These are phyloP conservation scores for Boechera stricta DNA, from an alignment of 345 rosid genomes.

Conservation along the genomic window DNA sequence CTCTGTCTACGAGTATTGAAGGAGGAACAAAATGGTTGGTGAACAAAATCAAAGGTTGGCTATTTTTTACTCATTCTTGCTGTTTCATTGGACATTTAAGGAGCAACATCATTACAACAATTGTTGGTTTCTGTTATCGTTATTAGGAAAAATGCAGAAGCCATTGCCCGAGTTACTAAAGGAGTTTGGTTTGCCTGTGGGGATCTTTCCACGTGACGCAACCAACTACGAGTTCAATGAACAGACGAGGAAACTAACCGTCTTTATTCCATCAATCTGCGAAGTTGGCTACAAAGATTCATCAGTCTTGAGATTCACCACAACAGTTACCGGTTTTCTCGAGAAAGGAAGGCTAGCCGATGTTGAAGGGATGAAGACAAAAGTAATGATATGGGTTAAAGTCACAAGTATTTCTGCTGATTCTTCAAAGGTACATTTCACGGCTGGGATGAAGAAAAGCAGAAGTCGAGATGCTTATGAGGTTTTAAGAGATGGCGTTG, in stretches of 20 bases:
- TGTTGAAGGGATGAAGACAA: conserved; percentile 95
- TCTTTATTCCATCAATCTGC: conserved; percentile 75
- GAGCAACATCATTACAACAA: not conserved
- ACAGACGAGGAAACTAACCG: conserved; percentile 72
- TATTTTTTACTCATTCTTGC: conserved; percentile 6
- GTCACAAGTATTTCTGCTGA: conserved; percentile 75
- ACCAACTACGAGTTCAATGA: conserved; percentile 91
- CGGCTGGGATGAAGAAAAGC: conserved; percentile 90
- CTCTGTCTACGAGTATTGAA: conserved; percentile 76
- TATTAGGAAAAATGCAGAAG: conserved; percentile 74
- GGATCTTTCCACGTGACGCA: conserved; percentile 87
- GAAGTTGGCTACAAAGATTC: conserved; percentile 92
- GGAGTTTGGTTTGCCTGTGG: conserved; percentile 81
- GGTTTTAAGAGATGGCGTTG: conserved; percentile 59
- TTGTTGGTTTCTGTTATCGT: not conserved
- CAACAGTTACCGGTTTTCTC: conserved; percentile 74
- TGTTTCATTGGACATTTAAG: conserved; percentile 9
- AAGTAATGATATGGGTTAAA: conserved; percentile 92
- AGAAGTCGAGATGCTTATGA: conserved; percentile 77
- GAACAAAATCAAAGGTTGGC: conserved; percentile 87
- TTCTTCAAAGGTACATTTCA: conserved; percentile 89
- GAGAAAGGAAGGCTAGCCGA: conserved; percentile 72
- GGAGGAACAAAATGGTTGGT: conserved; percentile 96
- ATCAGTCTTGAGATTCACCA: conserved; percentile 76
- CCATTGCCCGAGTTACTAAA: conserved; percentile 81